A percentile compares a stretch with the other conserved stretches of the same genome.
Evolutionary conservation across 176 grass and related monocot genomes (phyloP).

Genomic region (Neostapfia colusana): DNA sequence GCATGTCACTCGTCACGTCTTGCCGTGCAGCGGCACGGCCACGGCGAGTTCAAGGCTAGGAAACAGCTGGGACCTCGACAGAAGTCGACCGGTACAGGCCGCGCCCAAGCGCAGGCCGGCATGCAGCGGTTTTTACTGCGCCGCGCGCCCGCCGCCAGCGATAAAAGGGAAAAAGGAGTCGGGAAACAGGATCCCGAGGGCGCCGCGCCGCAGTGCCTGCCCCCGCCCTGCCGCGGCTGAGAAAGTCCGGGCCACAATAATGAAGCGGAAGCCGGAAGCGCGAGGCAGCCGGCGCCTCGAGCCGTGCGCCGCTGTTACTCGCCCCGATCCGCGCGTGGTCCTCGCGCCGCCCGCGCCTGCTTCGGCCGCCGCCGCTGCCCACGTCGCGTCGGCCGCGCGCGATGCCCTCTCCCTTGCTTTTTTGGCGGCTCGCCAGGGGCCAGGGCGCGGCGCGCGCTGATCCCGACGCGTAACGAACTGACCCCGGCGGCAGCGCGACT

Average conservation of each 20-base stretch:
- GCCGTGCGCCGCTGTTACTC: slow-evolving; percentile 53
- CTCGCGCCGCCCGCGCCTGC: neutral
- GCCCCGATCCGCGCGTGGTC: slow-evolving; percentile 22
- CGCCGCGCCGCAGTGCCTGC: slow-evolving; percentile 48
- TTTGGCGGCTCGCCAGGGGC: neutral
- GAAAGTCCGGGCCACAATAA: slow-evolving; percentile 48
- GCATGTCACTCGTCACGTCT: neutral
- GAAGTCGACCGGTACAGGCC: neutral
- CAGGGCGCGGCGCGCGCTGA: slow-evolving; percentile 4
- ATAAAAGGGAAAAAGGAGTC: neutral
- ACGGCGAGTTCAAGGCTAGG: too few species aligned
- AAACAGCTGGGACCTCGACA: slow-evolving; percentile 6
- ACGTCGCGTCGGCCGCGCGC: slow-evolving; percentile 38
- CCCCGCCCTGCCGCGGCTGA: neutral
- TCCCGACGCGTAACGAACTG: slow-evolving; percentile 46
- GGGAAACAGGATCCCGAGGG: slow-evolving; percentile 44
- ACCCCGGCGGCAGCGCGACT: neutral
- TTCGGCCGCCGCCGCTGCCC: neutral
- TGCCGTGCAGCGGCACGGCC: neutral
- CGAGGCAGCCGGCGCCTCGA: slow-evolving; percentile 43
- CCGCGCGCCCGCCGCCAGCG: neutral
- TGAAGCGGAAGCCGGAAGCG: slow-evolving; percentile 38
- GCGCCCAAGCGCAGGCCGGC: too few species aligned
- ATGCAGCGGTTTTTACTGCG: slow-evolving; percentile 7
- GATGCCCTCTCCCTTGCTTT: neutral